phyloP scores from a whole-genome alignment of 345 rosid species.

The Alliaria petiolata region DNA sequence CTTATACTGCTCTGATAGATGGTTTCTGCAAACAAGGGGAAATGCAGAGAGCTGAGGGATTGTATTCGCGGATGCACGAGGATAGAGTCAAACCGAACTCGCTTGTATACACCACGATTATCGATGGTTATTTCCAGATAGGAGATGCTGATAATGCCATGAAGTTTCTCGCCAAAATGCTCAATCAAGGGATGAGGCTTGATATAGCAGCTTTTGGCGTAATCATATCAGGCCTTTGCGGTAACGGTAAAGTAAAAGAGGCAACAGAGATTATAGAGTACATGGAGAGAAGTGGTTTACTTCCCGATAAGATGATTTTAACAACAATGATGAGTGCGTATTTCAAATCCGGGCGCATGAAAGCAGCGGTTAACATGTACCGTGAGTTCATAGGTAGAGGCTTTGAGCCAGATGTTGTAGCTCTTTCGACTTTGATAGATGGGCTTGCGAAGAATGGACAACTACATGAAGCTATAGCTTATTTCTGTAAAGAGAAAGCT shows the following conservation, averaged over 20 bases:
- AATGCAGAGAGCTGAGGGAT: constrained; percentile 33
- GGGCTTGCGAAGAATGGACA: constrained; percentile 40
- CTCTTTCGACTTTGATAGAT: constrained; percentile 40
- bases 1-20: constrained; percentile 37
- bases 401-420: constrained; percentile 41
- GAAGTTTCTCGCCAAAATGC: constrained; percentile 36
- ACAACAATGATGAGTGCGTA: constrained; percentile 39
- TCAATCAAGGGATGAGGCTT: constrained; percentile 31
- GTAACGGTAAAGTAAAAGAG: constrained; percentile 32
- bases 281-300: constrained; percentile 37
- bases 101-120: constrained; percentile 34
- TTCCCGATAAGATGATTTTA: constrained; percentile 37
- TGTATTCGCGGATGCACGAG: constrained; percentile 29
- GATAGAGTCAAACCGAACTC: constrained; percentile 32
- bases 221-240: constrained; percentile 37
- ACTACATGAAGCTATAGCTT: constrained; percentile 36
- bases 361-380: constrained; percentile 31
- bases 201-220: constrained; percentile 38
- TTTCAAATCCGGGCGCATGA: constrained; percentile 36
- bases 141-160: constrained; percentile 35
- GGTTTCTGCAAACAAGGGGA: constrained; percentile 41
- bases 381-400: constrained; percentile 27
- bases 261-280: constrained; percentile 21
- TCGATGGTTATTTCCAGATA: constrained; percentile 37
- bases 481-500: constrained; percentile 39